A percentile compares a stretch with the other conserved stretches of the same genome.
These are phyloP conservation scores for Psilocybe subaeruginosa DNA, from an alignment of 768 basidiomycete genomes.

Conservation along the genomic window DNA sequence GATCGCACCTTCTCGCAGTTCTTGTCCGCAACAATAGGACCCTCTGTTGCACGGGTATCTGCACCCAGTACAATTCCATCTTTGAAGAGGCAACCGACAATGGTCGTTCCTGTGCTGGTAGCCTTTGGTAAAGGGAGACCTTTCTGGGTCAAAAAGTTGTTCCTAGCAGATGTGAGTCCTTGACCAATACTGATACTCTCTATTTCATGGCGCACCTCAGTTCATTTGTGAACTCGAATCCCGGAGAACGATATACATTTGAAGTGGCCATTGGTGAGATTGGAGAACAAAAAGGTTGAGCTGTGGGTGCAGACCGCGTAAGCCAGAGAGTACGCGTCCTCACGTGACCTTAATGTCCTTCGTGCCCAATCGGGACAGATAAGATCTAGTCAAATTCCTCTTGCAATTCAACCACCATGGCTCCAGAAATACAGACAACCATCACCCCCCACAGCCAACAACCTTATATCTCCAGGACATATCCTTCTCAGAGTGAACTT, in stretches of 20 bases:
- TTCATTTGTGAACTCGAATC: constrained; percentile 82
- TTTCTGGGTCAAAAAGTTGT: constrained; percentile 70
- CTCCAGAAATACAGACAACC: constrained; percentile 63
- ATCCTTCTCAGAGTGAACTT: constrained; percentile 64
- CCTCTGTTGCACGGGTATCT: constrained; percentile 95
- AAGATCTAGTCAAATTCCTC: not conserved
- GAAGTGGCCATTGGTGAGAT: constrained; percentile 44
- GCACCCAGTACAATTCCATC: constrained; percentile 95
- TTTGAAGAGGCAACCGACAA: constrained; percentile 93
- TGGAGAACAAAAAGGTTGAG: constrained; percentile 5
- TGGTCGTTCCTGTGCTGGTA: constrained; percentile 94
- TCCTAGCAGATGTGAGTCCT: constrained; percentile 43
- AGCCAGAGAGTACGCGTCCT: constrained; percentile 30
- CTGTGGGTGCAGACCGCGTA: constrained; percentile 16
- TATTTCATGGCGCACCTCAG: constrained; percentile 47
- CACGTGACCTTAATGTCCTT: constrained; percentile 24
- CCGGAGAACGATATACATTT: constrained; percentile 52
- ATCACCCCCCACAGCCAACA: constrained; percentile 82
- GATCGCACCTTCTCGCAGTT: constrained; percentile 94
- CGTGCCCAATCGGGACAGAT: constrained; percentile 5
- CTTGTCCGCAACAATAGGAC: constrained; percentile 96
- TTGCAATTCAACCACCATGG: constrained; percentile 29
- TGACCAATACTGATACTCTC: not conserved
- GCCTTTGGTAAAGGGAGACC: constrained; percentile 81
- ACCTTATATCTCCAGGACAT: constrained; percentile 65